Evolutionary conservation across 2,329 filamentous ascomycete species (phyloP), one percentile per base, ranked within the genome.

Genomic region (Beauveria asiatica): DNA sequence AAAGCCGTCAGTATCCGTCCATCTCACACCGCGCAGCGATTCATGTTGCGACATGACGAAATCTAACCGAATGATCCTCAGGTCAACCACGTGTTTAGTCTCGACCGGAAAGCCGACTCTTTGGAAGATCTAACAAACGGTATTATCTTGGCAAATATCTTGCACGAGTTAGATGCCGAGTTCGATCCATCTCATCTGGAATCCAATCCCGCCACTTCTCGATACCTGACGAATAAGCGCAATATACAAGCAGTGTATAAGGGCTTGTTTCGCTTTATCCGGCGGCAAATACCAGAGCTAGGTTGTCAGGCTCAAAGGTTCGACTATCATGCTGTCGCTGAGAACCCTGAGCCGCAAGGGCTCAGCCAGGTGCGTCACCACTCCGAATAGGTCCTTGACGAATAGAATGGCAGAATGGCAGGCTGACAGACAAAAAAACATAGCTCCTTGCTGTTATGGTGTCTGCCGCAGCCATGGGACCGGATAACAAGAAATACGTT

Each of bases 401-500:
- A 10, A 54, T 9, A 44, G 60, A 39, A 17, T 46, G 5, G n/a
- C 23, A 30, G 27, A 30, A 17, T 46, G 5, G n/a, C 23, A 42
- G 7, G 64, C 71, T 64, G 69, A 74, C 59, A 13, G 16, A 3
- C 39, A 46, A 64, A 73, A 73, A 72, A 50, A 73, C 76, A 60
- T 75, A 87, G 76, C 75, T 88, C 55, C 75, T 88, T 46, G 83
- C 83, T 61, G 76, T 88, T 59, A 79, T 88, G 68, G 76, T 88
- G 23, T 80, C 71, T 16, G 74, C 85, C n/a, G 83, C 83, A 27
- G 80, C 85, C 63, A 79, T 81, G 68, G 84, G 84, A 13, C 79
- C 82, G 27, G 80, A 83, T 58, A 79, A 79, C 60, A 76, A 77
- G 39, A 74, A 74, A 66, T 85, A 84, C 67, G 77, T 87, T 49